phyloP scores from a whole-genome alignment of 2,329 filamentous ascomycete species.

The Simplicillium sp. region DNA sequence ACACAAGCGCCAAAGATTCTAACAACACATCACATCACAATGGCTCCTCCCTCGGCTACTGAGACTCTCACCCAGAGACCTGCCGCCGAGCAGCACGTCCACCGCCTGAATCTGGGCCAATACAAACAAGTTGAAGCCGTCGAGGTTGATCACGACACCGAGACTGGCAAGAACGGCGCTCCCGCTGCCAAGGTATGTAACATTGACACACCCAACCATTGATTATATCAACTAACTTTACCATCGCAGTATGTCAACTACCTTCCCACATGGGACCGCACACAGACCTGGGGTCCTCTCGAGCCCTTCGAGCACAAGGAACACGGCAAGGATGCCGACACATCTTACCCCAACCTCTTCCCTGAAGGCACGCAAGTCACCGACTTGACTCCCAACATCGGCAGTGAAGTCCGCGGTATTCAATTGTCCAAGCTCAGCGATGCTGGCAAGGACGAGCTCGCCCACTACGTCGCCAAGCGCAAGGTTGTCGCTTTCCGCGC shows the following conservation, averaged over 20 bases:
- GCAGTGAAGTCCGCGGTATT: constrained; percentile 52
- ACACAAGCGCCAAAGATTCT: no score
- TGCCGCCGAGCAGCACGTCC: constrained; percentile 1
- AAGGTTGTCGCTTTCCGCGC: constrained; percentile 62
- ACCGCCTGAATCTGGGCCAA: constrained; percentile 16
- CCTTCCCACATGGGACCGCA: constrained; percentile 49
- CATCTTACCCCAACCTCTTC: constrained; percentile 51
- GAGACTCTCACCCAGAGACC: constrained; percentile 2
- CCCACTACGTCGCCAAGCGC: constrained; percentile 54
- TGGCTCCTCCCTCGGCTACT: constrained; percentile 5
- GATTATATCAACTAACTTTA: no score
- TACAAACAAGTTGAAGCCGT: constrained; percentile 21
- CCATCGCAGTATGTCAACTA: constrained; percentile 27
- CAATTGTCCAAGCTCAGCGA: constrained; percentile 54
- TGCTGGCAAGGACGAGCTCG: constrained; percentile 56
- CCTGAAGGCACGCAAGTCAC: constrained; percentile 32
- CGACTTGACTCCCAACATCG: constrained; percentile 50
- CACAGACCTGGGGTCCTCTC: constrained; percentile 47
- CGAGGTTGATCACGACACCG: constrained; percentile 15
- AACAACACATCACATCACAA: not conserved
- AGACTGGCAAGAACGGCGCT: constrained; percentile 17
- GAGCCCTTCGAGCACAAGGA: constrained; percentile 55
- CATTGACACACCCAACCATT: not conserved
- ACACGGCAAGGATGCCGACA: constrained; percentile 56
- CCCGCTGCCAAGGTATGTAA: constrained; percentile 16